These are phyloP conservation scores for Yamadazyma membranifaciens DNA, from an alignment of 1,139 yeast species.

Conservation along the genomic window DNA sequence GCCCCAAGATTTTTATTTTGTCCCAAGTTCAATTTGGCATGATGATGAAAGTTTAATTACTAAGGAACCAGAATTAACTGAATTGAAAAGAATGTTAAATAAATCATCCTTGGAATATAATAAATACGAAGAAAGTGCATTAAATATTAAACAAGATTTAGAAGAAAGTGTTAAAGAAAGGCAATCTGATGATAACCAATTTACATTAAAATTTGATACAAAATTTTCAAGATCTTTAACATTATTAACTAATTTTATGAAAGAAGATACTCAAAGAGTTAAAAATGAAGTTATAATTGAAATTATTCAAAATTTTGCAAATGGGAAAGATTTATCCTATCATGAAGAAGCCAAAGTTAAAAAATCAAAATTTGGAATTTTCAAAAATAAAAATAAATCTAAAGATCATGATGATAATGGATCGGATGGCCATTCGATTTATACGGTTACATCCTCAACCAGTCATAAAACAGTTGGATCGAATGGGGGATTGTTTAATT, in stretches of 20 bases:
- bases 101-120: constrained; percentile 47
- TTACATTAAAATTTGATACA: constrained; percentile 53
- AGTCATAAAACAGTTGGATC: constrained; percentile 23
- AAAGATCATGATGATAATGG: constrained; percentile 19
- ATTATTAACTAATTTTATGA: constrained; percentile 61
- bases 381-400: constrained; percentile 27
- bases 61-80: constrained; percentile 62
- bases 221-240: constrained; percentile 54
- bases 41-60: constrained; percentile 82
- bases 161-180: constrained; percentile 47
- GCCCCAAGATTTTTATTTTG: constrained; percentile 79
- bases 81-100: constrained; percentile 59
- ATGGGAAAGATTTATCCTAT: constrained; percentile 64
- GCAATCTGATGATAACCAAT: constrained; percentile 26
- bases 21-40: constrained; percentile 95
- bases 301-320: constrained; percentile 83
- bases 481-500: constrained; percentile 32
- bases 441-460: constrained; percentile 31
- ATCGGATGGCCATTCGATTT: constrained; percentile 23
- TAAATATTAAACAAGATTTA: constrained; percentile 47
- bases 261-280: constrained; percentile 72
- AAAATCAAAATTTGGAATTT: constrained; percentile 56
- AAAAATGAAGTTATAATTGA: constrained; percentile 84
- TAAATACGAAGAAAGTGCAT: constrained; percentile 41
- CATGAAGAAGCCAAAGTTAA: constrained; percentile 44